Percentiles rank a stretch among this genome's conserved stretches.
These are phyloP conservation scores for Pichia sp. DNA, from an alignment of 1,139 yeast species.

Conservation along the genomic window DNA sequence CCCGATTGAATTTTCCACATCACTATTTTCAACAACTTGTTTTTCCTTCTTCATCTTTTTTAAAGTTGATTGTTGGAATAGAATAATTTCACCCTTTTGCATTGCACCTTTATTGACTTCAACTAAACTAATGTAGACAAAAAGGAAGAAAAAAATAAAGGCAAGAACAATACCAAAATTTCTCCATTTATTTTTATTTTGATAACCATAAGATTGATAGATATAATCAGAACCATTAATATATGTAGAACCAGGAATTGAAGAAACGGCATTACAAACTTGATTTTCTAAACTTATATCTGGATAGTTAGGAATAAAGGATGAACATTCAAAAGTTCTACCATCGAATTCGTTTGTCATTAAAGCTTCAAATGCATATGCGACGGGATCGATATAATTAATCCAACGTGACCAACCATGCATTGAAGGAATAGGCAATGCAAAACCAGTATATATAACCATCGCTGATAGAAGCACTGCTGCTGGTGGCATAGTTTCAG, in stretches of 20 bases:
- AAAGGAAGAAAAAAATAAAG: constrained; percentile 28
- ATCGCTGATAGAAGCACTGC: constrained; percentile 44
- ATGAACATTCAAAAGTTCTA: constrained; percentile 43
- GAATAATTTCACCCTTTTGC: constrained; percentile 32
- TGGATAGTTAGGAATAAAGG: constrained; percentile 46
- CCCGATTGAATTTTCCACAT: constrained; percentile 10
- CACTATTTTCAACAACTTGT: constrained; percentile 1
- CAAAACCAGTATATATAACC: constrained; percentile 47
- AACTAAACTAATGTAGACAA: constrained; percentile 25
- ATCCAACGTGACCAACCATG: constrained; percentile 64
- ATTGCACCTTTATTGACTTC: constrained; percentile 31
- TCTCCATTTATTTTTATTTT: constrained; percentile 30
- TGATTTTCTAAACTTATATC: constrained; percentile 33
- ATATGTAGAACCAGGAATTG: constrained; percentile 30
- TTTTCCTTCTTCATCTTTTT: constrained; percentile 19
- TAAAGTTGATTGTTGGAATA: constrained; percentile 27
- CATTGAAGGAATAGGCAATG: constrained; percentile 53
- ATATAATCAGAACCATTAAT: constrained; percentile 30
- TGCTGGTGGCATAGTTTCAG: constrained; percentile 48
- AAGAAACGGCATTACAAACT: constrained; percentile 61
- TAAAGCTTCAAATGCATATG: constrained; percentile 51
- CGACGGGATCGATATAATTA: constrained; percentile 47
- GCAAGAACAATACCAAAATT: constrained; percentile 32
- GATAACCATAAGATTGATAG: constrained; percentile 25
- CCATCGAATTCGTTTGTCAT: constrained; percentile 50